Base-by-base conservation (phyloP, 225 moss, liverwort and hornwort species). In the Rhytidiadelphus loreus region DNA sequence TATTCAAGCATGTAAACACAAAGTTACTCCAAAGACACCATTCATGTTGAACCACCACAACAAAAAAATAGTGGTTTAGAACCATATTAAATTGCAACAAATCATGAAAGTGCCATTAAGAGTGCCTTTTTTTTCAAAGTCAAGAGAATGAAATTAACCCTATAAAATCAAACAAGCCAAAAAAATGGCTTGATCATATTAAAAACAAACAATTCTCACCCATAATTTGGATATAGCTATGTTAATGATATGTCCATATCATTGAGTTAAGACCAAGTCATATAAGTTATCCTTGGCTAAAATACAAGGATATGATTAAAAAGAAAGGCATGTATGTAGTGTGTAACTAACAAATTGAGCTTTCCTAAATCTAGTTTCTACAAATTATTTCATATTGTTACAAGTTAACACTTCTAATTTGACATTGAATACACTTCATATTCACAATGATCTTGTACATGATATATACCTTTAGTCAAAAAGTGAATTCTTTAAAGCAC, bases 401-500 rank as follows among this genome's bases (percentile, higher is more conserved):
- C 13, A 24, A 69, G 13, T 22, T 12, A 21, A 5, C 37, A 37
- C 37, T 37, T 37, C n/a, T n/a, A n/a, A 3, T 20, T 12, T 7
- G 8, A 69, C 24, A 4, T 69, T 39, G 13, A 69, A 70, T 14
- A 41, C 41, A 41, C 70, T 25, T 70, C 2, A 0, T 14, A 41
- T 5, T 25, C 41, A 24, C 8, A 70, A 39, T 39, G 70, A 41
- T n/a, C 70, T 25, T 70, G 25, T 25, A 25, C 3, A 70, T 4
- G 0, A 14, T 25, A 24, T 24, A 22, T 24, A 5, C 8, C 39
- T 8, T 8, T 0, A 0, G 25, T 2, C 1, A 5, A 70, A 13
- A 41, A 39, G 8, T 5, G 5, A 25, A 41, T 25, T 13, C 15
- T 21, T 8, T 13, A 3, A 8, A 41, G 5, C 0, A 1, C 16